phyloP scores from a whole-genome alignment of 2,329 filamentous ascomycete species.

The Balansia obtecta region DNA sequence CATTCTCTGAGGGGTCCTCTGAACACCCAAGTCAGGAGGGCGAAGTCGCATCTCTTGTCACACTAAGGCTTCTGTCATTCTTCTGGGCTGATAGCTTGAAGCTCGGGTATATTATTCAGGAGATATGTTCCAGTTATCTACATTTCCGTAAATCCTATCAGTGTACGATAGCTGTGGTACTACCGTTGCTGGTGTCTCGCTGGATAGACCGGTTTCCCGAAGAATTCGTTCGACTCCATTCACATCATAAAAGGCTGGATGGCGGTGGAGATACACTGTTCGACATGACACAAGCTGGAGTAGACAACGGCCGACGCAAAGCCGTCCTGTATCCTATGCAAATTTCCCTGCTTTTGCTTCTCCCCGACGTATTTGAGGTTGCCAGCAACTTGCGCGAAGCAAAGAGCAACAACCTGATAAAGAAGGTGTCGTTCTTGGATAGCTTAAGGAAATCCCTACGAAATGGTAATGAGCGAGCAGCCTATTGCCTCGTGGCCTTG shows the following conservation, averaged over 20 bases:
- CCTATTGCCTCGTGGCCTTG: constrained; percentile 51
- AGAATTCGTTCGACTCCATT: constrained; percentile 53
- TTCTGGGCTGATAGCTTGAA: constrained; percentile 53
- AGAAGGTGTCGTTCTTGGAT: constrained; percentile 55
- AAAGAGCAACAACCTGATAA: constrained; percentile 48
- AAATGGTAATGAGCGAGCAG: constrained; percentile 53
- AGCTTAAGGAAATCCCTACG: constrained; percentile 48
- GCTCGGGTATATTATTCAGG: constrained; percentile 49
- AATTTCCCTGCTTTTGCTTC: constrained; percentile 46
- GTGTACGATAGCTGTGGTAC: constrained; percentile 47
- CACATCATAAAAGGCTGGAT: constrained; percentile 47
- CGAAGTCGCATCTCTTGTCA: constrained; percentile 39
- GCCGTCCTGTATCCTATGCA: constrained; percentile 50
- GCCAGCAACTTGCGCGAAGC: constrained; percentile 54
- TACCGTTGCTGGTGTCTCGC: constrained; percentile 49
- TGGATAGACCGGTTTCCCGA: constrained; percentile 54
- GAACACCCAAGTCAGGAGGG: constrained; percentile 31
- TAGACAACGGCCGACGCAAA: constrained; percentile 43
- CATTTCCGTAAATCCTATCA: constrained; percentile 54
- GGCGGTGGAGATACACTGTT: constrained; percentile 55
- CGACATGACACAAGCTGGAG: constrained; percentile 53
- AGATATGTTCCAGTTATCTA: constrained; percentile 54
- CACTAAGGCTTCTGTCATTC: constrained; percentile 46
- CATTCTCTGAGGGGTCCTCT: constrained; percentile 25
- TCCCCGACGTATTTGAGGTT: constrained; percentile 59